Evolutionary conservation across 2,329 filamentous ascomycete species (phyloP).

Genomic region (Scortechinia acanthostroma): DNA sequence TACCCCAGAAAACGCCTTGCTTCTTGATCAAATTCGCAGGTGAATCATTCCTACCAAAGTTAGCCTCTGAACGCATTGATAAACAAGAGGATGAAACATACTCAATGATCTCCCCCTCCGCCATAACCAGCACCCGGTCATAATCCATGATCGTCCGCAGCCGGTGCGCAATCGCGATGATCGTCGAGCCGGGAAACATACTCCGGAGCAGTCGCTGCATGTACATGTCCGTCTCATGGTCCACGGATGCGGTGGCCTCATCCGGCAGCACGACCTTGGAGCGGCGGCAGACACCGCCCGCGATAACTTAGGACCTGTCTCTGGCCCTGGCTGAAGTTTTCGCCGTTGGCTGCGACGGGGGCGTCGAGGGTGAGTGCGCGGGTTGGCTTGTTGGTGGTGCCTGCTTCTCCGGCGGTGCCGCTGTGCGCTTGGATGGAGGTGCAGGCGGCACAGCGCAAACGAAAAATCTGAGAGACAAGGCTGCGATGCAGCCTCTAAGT

Average conservation of each 20-base stretch:
- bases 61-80: neutral
- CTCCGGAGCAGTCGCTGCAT: constrained; percentile 62
- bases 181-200: constrained; percentile 60
- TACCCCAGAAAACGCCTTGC: neutral
- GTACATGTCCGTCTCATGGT: constrained; percentile 67
- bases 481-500: too few relatives aligned
- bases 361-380: neutral
- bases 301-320: constrained; percentile 54
- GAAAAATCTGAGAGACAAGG: too few relatives aligned
- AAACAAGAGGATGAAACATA: constrained; percentile 6
- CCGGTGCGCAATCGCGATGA: constrained; percentile 68
- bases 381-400: constrained; percentile 1
- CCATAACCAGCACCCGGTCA: constrained; percentile 45
- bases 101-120: constrained; percentile 60
- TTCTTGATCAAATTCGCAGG: neutral
- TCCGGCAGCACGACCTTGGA: constrained; percentile 57
- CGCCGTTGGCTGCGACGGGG: neutral
- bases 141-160: constrained; percentile 19
- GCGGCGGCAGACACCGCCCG: constrained; percentile 47
- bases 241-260: constrained; percentile 55
- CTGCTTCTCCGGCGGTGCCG: too few relatives aligned
- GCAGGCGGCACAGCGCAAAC: too few relatives aligned
- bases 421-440: too few relatives aligned
- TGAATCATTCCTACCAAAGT: neutral
- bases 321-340: constrained; percentile 50